Percentiles rank a stretch among this genome's conserved stretches.
Evolutionary conservation across 2,329 filamentous ascomycete species (phyloP).

Genomic region (Cladobotryum protrusum): DNA sequence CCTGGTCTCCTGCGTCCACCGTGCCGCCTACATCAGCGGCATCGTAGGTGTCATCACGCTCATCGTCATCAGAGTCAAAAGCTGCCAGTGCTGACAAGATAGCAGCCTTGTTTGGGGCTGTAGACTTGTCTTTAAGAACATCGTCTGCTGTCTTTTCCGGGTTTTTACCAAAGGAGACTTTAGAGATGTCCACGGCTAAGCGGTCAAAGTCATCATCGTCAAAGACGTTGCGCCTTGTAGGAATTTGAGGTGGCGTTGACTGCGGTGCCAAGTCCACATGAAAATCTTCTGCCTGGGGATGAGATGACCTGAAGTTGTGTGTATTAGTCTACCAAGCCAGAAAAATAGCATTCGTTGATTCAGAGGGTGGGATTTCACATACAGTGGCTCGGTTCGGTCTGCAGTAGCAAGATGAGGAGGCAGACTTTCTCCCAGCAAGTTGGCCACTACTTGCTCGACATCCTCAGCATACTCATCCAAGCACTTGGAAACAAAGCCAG

Average conservation of each 20-base stretch:
- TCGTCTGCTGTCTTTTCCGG: constrained; percentile 62
- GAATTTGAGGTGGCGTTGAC: constrained; percentile 51
- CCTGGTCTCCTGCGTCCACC: constrained; percentile 62
- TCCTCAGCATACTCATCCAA: constrained; percentile 74
- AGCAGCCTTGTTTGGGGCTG: constrained; percentile 69
- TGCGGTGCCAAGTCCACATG: constrained; percentile 46
- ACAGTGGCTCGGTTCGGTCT: constrained; percentile 60
- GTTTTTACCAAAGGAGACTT: constrained; percentile 73
- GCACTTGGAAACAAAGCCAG: constrained; percentile 71
- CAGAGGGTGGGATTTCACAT: constrained; percentile 22
- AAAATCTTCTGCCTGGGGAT: constrained; percentile 17
- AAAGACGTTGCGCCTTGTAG: constrained; percentile 64
- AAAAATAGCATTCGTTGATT: not conserved
- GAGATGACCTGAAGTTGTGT: constrained; percentile 22
- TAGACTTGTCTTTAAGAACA: constrained; percentile 58
- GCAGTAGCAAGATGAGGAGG: constrained; percentile 58
- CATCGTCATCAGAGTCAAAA: constrained; percentile 92
- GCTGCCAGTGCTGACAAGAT: constrained; percentile 82
- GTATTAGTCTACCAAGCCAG: constrained; percentile 10
- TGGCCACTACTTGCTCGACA: constrained; percentile 71
- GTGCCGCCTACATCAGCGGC: constrained; percentile 85
- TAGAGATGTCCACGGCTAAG: constrained; percentile 58
- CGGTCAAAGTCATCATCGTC: constrained; percentile 76
- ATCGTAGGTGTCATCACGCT: constrained; percentile 95
- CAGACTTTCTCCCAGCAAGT: constrained; percentile 72